Base-by-base conservation (phyloP, 495 filamentous ascomycete genomes). In the Eremomyces bilateralis region DNA sequence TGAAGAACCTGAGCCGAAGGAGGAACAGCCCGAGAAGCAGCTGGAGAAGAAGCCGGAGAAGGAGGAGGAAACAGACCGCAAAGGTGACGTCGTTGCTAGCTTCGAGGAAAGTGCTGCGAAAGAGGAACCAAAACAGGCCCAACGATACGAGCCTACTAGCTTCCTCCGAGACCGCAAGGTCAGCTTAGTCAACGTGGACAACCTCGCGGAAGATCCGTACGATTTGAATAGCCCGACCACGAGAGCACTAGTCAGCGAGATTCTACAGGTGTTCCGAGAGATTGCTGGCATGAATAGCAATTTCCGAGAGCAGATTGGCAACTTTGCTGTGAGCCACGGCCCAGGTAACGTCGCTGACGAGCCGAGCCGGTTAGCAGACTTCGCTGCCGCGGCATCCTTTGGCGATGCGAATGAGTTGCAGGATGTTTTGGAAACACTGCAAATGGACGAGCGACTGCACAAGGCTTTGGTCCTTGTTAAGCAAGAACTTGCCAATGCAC, bases 241-340 rank as follows among this genome's bases (percentile, higher is more conserved):
- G 37, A 69, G 80, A 30, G 90, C 90, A 1, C 73, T 95, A 24
- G 91, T 83, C 13, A 88, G 80, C 50, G 90, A 99, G 51, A 95
- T 95, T 38, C 81, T 95, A 45, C 93, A 94, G 48, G 84, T 91
- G 4, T 94, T 91, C 65, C 93, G 92, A 52, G 83, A 95, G 47
- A 80, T 99, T 34, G 90, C 84, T 8, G 73, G 69, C 35, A 63
- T 93, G 50, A 99, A 95, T 54, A 76, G 71, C 30, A 63, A 95
- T n/a, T 99, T 99, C 62, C 69, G 84, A 15, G 90, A 99, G 46
- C 88, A 99, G 48, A 92, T 99, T 24, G 85, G 81, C 0, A 82
- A 84, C 1, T 99, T 95, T 53, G 85, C 84, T 15, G 88, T 91
- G 56, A 84, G 80, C 46, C 83, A 92, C 41, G 90, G 81, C 15